These are phyloP conservation scores for Xylaria sp. DNA, from an alignment of 2,329 filamentous ascomycete genomes.

Conservation along the genomic window DNA sequence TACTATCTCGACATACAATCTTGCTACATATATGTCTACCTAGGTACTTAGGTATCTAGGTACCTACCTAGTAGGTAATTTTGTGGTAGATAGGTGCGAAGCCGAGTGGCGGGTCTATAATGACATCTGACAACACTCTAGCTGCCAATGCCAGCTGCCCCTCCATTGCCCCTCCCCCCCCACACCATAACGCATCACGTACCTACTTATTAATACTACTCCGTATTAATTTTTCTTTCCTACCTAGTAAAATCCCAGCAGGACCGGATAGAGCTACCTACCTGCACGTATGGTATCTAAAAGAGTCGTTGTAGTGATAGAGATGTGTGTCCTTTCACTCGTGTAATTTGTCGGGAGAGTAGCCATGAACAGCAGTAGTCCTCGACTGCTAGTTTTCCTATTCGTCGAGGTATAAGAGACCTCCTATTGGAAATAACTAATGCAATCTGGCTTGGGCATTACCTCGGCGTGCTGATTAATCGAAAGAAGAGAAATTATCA, in stretches of 20 bases:
- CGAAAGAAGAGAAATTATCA: neutral
- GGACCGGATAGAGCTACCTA: no score
- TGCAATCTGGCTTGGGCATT: no score
- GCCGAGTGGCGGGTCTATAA: neutral
- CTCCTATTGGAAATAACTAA: neutral
- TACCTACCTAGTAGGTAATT: no score
- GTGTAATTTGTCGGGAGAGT: neutral
- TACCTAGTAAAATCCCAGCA: no score
- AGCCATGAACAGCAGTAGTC: neutral
- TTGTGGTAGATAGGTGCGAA: neutral
- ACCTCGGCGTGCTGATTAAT: neutral
- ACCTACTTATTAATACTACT: no score
- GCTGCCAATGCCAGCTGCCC: conserved; percentile 13
- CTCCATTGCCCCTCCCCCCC: conserved; percentile 46
- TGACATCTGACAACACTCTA: neutral
- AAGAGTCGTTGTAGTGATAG: neutral
- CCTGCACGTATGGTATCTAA: neutral
- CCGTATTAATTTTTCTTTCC: conserved; percentile 30
- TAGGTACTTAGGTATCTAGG: no score
- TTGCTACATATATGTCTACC: no score
- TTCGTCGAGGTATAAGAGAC: no score
- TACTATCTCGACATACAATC: no score
- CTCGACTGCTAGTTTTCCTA: neutral
- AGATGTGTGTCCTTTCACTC: neutral
- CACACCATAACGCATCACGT: conserved; percentile 18